Percentiles rank a stretch among this genome's conserved stretches.
Conservation (phyloP, 192 early-diverging fungal species). For the Coemansia asiatica region DNA sequence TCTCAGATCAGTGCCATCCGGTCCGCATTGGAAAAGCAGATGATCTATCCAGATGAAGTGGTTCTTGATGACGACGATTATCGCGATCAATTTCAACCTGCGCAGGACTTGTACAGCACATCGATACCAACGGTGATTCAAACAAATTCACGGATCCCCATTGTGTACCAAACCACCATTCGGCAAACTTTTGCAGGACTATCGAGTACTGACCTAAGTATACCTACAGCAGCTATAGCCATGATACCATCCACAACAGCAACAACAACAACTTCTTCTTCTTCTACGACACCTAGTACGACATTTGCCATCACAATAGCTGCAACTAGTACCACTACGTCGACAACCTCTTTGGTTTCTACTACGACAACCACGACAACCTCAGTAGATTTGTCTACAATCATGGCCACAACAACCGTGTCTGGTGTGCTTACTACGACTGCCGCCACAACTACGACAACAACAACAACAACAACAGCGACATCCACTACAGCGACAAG, state of each 20-base stretch:
- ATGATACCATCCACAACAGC: background rate
- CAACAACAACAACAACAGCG: conserved; percentile 11
- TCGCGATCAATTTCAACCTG: background rate
- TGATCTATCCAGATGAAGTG: conserved; percentile 22
- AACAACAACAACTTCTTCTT: background rate
- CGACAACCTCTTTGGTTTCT: background rate
- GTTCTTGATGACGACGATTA: background rate
- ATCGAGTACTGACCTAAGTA: background rate
- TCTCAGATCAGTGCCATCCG: conserved; percentile 11
- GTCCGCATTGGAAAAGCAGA: conserved; percentile 8
- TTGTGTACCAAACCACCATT: background rate
- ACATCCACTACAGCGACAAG: conserved; percentile 12
- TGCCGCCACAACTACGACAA: background rate
- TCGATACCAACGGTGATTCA: background rate
- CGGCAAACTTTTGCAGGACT: background rate
- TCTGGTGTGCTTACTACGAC: conserved; percentile 1
- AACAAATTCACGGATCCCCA: background rate
- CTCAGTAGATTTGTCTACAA: background rate
- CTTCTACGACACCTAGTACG: background rate
- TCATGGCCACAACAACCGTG: background rate
- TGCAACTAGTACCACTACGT: background rate
- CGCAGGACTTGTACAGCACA: background rate
- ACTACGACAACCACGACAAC: conserved; percentile 3
- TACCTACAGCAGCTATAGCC: too few species aligned
- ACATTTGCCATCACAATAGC: background rate